Conservation (phyloP, 2,329 filamentous ascomycete species). For the Pleomassaria siparia region DNA sequence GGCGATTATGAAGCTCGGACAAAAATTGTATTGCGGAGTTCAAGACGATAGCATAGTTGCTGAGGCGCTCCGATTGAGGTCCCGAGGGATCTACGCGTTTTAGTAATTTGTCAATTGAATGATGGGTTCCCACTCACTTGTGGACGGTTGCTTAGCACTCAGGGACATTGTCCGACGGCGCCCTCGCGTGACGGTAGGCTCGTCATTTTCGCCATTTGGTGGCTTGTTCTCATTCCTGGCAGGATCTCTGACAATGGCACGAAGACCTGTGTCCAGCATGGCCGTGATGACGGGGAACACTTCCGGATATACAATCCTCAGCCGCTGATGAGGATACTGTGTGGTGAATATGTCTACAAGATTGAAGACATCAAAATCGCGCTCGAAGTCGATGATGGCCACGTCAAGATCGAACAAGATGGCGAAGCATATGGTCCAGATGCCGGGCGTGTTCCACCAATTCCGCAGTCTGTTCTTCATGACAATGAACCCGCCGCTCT, state of each 20-base stretch:
- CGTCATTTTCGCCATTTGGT: conserved; percentile 19
- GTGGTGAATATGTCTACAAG: conserved; percentile 70
- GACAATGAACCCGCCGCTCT: conserved; percentile 84
- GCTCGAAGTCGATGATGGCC: conserved; percentile 70
- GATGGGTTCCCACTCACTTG: conserved; percentile 25
- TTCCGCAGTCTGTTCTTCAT: conserved; percentile 78
- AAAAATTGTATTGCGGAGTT: conserved; percentile 79
- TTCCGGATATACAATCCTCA: conserved; percentile 74
- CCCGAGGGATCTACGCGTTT: conserved; percentile 31
- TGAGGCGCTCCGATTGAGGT: conserved; percentile 44
- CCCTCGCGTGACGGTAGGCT: conserved; percentile 38
- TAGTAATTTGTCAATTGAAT: conserved; percentile 6
- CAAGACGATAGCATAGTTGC: conserved; percentile 66
- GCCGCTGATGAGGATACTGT: conserved; percentile 43
- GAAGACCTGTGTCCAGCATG: conserved; percentile 85
- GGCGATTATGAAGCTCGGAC: conserved; percentile 74
- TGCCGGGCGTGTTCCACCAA: conserved; percentile 82
- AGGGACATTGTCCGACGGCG: conserved; percentile 68
- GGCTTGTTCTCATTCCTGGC: conserved; percentile 18
- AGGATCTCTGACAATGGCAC: conserved; percentile 46
- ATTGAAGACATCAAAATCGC: conserved; percentile 71
- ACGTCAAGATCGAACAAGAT: conserved; percentile 86
- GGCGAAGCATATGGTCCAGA: conserved; percentile 88
- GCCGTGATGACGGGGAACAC: conserved; percentile 76
- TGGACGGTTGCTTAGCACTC: conserved; percentile 54